Base-by-base conservation (phyloP, 164 flowering plant genomes). In the Aristolochia californica region DNA sequence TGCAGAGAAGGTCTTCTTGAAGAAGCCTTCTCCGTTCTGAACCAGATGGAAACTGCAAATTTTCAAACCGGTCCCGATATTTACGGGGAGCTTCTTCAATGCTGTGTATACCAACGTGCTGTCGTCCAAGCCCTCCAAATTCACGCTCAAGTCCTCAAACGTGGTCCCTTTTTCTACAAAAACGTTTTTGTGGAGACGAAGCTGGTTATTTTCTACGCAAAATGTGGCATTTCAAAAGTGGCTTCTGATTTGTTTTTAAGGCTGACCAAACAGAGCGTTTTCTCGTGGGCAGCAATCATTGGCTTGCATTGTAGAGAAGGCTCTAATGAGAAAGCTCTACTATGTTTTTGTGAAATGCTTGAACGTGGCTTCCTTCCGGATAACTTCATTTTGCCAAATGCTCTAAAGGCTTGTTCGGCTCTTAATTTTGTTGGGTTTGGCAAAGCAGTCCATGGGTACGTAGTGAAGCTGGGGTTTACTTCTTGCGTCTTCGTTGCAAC, bases 271-370 rank as follows among this genome's bases (percentile, higher is more conserved):
- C 70, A 65, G 59, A 85, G 81, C 62, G 79, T 82, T 59, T 85
- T 82, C 59, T 83, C 88, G 27, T 84, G 94, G 89, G 83, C 91
- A 59, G 88, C 88, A 17, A 69, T 85, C 48, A 74, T 83, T 68
- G 93, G 96, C 21, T 48, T 85, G 64, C 43, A 67, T 44, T 76
- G 84, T 70, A 75, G 83, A 54, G 49, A 69, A 64, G 84, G 83
- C 23, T 65, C 51, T 10, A 28, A 61, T 66, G 74, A 78, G 54
- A 71, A 68, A 10, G 85, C 88, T 28, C 68, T 85, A 48, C 24
- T 63, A 61, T 75, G 84, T 17, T 76, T 68, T 45, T 49, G 68
- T 66, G 73, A 76, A 60, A 83, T 85, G 85, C 67, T 24, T 8
- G 74, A 74, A 57, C 57, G 56, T 68, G 96, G 87, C 17, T 24